phyloP scores from a whole-genome alignment of 1,284 basidiomycete genomes.

The Trichosporon ovoides region DNA sequence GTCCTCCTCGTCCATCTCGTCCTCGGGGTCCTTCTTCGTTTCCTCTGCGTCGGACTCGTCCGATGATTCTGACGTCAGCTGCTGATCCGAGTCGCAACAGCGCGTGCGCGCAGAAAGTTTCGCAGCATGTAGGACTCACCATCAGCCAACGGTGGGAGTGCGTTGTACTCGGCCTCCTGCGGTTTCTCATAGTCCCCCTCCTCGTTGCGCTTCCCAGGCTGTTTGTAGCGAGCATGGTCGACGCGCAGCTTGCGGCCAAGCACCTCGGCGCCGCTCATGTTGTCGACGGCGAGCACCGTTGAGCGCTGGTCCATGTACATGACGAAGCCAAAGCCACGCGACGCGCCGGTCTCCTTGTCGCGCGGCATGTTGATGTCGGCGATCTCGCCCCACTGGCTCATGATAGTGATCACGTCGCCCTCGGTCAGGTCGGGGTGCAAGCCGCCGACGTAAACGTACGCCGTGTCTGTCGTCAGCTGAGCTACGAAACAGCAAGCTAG shows the following conservation, averaged over 20 bases:
- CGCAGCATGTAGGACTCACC: conserved; percentile 53
- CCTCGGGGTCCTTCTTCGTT: conserved; percentile 57
- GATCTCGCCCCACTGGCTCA: conserved; percentile 95
- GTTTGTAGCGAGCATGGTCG: conserved; percentile 94
- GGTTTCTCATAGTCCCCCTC: conserved; percentile 84
- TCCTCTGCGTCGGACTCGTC: conserved; percentile 42
- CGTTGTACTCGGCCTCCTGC: conserved; percentile 79
- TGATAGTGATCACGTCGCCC: conserved; percentile 94
- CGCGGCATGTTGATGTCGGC: conserved; percentile 92
- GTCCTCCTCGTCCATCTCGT: conserved; percentile 85
- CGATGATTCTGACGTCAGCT: conserved; percentile 21
- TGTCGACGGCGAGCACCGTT: conserved; percentile 94
- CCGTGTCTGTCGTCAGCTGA: conserved; percentile 62
- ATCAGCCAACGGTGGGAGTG: conserved; percentile 63
- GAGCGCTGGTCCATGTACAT: conserved; percentile 99
- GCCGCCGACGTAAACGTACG: conserved; percentile 89
- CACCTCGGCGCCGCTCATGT: conserved; percentile 84
- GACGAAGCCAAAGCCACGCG: conserved; percentile 87
- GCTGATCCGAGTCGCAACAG: too few species aligned
- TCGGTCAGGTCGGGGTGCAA: conserved; percentile 83
- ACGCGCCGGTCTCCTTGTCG: conserved; percentile 82
- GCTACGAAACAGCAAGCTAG: too few species aligned
- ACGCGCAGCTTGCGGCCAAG: conserved; percentile 77
- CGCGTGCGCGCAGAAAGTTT: too few species aligned
- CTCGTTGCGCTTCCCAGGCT: conserved; percentile 70